Evolutionary conservation across 306 rosid genomes (phyloP).

Genomic region (Urtica urens): DNA sequence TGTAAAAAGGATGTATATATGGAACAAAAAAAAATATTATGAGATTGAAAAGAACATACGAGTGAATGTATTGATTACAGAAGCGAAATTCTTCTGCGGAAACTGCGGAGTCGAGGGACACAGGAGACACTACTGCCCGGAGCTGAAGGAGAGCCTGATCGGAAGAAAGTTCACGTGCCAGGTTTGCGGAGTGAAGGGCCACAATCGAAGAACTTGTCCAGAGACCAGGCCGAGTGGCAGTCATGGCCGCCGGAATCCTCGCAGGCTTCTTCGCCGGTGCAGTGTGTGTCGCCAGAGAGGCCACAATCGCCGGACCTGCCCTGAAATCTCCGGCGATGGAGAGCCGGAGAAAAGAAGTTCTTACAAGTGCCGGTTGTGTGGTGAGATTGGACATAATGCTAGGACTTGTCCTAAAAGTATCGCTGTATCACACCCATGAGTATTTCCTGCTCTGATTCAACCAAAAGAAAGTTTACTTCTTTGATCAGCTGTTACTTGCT

Average conservation of each 20-base stretch:
- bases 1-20: no score
- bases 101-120: slow-evolving; percentile 93
- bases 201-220: slow-evolving; percentile 68
- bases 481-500: not conserved
- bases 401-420: slow-evolving; percentile 57
- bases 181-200: slow-evolving; percentile 68
- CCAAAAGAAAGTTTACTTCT: not conserved
- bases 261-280: slow-evolving; percentile 33
- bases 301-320: slow-evolving; percentile 59
- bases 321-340: slow-evolving; percentile 12
- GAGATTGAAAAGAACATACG: not conserved
- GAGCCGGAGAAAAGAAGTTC: slow-evolving; percentile 9
- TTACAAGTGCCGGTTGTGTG: slow-evolving; percentile 52
- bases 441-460: not conserved
- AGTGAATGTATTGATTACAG: slow-evolving; percentile 35
- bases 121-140: slow-evolving; percentile 79
- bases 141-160: slow-evolving; percentile 37
- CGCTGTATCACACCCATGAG: slow-evolving; percentile 13
- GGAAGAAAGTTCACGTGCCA: slow-evolving; percentile 39
- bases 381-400: slow-evolving; percentile 48
- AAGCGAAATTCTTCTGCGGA: slow-evolving; percentile 65
- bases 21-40: no score
- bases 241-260: no score
- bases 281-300: slow-evolving; percentile 47
- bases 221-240: slow-evolving; percentile 24